Evolutionary conservation across 108 stramenopile species (phyloP).

Genomic region (Epipyxis sp.): DNA sequence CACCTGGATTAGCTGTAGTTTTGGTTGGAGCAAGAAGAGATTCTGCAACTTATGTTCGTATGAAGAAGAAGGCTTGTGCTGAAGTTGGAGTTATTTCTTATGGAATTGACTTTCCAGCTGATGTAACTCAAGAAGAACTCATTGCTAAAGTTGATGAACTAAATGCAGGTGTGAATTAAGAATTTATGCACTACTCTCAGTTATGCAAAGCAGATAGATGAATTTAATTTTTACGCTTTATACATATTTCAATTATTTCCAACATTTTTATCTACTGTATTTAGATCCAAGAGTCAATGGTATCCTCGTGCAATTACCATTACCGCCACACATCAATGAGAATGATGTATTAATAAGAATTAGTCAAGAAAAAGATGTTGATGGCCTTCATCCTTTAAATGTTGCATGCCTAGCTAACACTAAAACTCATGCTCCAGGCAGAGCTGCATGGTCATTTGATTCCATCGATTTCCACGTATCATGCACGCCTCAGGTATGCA

Average conservation of each 20-base stretch:
- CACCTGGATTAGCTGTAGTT: conserved; percentile 87
- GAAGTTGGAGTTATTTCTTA: conserved; percentile 69
- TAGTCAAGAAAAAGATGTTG: conserved; percentile 85
- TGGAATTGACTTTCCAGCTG: conserved; percentile 70
- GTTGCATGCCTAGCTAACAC: conserved; percentile 65
- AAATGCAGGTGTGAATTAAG: not conserved
- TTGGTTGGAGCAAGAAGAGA: conserved; percentile 82
- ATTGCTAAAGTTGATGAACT: conserved; percentile 51
- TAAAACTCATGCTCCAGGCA: conserved; percentile 20
- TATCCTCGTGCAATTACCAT: conserved; percentile 92
- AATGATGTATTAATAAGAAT: conserved; percentile 57
- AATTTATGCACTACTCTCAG: no score
- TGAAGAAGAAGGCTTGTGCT: conserved; percentile 93
- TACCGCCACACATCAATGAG: conserved; percentile 82
- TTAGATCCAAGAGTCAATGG: conserved; percentile 74
- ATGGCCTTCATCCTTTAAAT: conserved; percentile 90
- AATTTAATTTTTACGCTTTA: no score
- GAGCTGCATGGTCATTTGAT: conserved; percentile 21
- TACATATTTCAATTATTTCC: not conserved
- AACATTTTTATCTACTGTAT: not conserved
- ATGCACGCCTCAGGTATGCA: conserved; percentile 58
- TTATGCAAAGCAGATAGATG: no score
- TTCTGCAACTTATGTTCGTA: conserved; percentile 90
- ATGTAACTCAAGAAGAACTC: conserved; percentile 73
- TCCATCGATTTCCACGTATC: conserved; percentile 50